A percentile compares a stretch with the other conserved stretches of the same genome.
Evolutionary conservation across 1,284 basidiomycete species (phyloP).

Genomic region (Volvariella volvacea): DNA sequence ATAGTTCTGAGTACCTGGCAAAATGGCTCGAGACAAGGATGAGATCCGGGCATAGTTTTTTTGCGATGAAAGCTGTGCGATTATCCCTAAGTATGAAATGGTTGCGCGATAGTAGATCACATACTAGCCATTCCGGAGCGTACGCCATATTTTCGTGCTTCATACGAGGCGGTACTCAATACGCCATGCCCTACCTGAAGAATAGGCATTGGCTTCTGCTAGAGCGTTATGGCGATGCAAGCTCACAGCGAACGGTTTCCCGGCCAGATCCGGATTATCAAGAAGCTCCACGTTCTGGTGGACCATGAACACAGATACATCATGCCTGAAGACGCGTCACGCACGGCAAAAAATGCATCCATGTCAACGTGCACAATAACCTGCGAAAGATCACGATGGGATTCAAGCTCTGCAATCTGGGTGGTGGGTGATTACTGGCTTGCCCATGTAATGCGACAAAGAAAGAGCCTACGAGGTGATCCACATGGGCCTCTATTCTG

Average conservation of each 20-base stretch:
- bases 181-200: conserved; percentile 70
- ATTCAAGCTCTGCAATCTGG: conserved; percentile 74
- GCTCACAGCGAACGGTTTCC: conserved; percentile 84
- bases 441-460: background rate
- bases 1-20: conserved; percentile 68
- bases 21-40: conserved; percentile 65
- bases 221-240: background rate
- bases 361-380: conserved; percentile 85
- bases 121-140: conserved; percentile 84
- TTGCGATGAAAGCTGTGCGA: conserved; percentile 74
- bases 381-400: conserved; percentile 73
- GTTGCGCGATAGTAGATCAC: too few species aligned
- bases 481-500: conserved; percentile 46
- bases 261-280: conserved; percentile 70
- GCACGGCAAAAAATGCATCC: conserved; percentile 61
- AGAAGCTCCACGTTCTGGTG: conserved; percentile 68
- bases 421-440: conserved; percentile 21
- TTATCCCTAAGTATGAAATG: background rate
- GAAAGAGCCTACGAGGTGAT: conserved; percentile 37
- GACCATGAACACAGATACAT: conserved; percentile 23
- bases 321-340: conserved; percentile 1
- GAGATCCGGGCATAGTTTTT: conserved; percentile 91
- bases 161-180: conserved; percentile 84
- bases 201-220: background rate
- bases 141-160: conserved; percentile 84